Evolutionary conservation across 148 eudicot genomes (phyloP).

Genomic region (Amaranthus cruentus): DNA sequence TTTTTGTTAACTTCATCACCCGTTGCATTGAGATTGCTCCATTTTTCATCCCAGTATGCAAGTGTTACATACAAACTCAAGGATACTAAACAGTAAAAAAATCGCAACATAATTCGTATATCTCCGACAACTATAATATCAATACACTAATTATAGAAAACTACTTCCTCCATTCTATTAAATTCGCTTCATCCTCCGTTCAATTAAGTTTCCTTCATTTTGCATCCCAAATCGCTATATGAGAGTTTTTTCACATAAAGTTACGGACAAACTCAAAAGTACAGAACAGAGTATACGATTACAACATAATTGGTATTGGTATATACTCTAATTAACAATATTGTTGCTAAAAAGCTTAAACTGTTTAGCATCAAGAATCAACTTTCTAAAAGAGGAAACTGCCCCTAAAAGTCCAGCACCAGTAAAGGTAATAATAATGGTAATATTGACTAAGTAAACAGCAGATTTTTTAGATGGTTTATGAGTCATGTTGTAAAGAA

Average conservation of each 20-base stretch:
- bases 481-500: constrained; percentile 79
- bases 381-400: constrained; percentile 62
- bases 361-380: constrained; percentile 65
- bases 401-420: constrained; percentile 74
- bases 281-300: too few relatives aligned
- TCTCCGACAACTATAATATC: background rate
- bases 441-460: constrained; percentile 47
- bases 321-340: constrained; percentile 43
- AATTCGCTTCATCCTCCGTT: too few relatives aligned
- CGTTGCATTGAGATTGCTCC: too few relatives aligned
- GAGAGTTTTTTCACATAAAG: too few relatives aligned
- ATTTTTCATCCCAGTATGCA: too few relatives aligned
- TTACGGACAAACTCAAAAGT: too few relatives aligned
- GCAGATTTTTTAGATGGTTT: constrained; percentile 52
- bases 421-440: constrained; percentile 63
- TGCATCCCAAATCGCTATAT: too few relatives aligned
- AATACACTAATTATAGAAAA: background rate
- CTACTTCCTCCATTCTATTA: background rate
- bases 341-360: constrained; percentile 74
- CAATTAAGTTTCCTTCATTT: too few relatives aligned
- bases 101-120: background rate
- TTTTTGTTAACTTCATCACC: too few relatives aligned
- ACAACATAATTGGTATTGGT: too few relatives aligned
- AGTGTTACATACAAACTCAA: background rate
- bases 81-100: background rate